Evolutionary conservation across 169 alveolate species (phyloP).

Genomic region (Cryptosporidium viatorum): DNA sequence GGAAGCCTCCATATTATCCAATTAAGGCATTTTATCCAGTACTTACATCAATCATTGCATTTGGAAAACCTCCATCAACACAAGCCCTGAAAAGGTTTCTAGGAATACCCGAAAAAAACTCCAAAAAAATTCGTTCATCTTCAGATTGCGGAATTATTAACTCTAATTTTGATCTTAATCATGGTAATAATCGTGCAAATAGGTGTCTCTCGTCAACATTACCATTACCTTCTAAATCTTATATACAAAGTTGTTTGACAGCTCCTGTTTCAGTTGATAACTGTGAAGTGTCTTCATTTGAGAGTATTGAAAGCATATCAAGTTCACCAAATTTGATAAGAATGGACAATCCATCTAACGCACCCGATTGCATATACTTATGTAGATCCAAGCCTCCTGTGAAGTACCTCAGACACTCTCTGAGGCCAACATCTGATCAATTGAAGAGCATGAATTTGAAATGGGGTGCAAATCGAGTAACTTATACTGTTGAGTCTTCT

Average conservation of each 20-base stretch:
- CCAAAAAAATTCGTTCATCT: constrained; percentile 29
- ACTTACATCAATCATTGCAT: constrained; percentile 89
- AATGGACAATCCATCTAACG: neutral
- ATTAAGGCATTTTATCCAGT: constrained; percentile 90
- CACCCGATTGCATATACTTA: constrained; percentile 21
- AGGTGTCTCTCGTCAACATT: constrained; percentile 54
- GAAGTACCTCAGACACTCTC: constrained; percentile 82
- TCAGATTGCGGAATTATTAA: constrained; percentile 27
- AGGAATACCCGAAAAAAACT: constrained; percentile 33
- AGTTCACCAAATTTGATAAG: constrained; percentile 20
- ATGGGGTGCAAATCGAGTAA: constrained; percentile 90
- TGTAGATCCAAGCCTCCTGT: constrained; percentile 42
- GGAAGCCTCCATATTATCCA: constrained; percentile 90
- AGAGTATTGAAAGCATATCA: constrained; percentile 39
- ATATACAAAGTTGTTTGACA: constrained; percentile 5
- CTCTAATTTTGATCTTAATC: neutral
- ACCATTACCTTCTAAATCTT: constrained; percentile 17
- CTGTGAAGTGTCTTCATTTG: constrained; percentile 58
- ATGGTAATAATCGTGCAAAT: neutral
- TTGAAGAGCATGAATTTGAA: constrained; percentile 86
- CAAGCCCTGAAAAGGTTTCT: constrained; percentile 84
- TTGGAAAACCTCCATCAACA: constrained; percentile 88
- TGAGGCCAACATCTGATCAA: constrained; percentile 91
- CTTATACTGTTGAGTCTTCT: constrained; percentile 89
- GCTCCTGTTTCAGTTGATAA: constrained; percentile 32